Evolutionary conservation across 108 stramenopile species (phyloP), one percentile per base, ranked within the genome.

Genomic region (Fistulifera pelliculosa): DNA sequence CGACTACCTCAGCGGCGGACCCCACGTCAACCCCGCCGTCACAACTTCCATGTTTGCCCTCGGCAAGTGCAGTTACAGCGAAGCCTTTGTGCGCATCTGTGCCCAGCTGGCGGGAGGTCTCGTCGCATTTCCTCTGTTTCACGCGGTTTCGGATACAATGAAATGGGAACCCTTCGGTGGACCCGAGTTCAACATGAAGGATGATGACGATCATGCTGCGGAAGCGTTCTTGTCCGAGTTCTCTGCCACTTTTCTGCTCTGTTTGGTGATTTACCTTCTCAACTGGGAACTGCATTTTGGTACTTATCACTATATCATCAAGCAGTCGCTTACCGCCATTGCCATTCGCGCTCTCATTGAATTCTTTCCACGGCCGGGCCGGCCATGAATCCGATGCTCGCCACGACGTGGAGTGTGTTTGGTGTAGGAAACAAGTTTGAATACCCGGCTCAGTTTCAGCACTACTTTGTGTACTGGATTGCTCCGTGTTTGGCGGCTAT

Each of bases 381-480:
- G 8, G 80, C 88, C 35, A 90, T 94, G 56, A 94, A 94, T 60
- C 92, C 92, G 40, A 90, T 90, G 88, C 68, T 94, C 35, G 92
- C 76, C 27, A 90, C 92, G 17, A 64, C 65, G 10, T 87, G 85
- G 86, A 62, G 59, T 58, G 81, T 82, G 22, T 87, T 84, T 61
- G 79, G 71, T 12, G 69, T 69, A 22, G 80, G 74, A 1, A 61
- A 56, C 38, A 61, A 54, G 1, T 80, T 67, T 51, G 77, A 71
- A 52, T 76, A 68, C 31, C 86, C 90, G 4, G 39, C 28, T 23
- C 69, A 86, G 41, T 62, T 75, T 17, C 57, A 66, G 15, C 87
- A 90, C 54, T 87, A 87, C 68, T 79, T 93, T 52, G 80, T 84
- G 25, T 93, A 93, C 47, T 93, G 92, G 92, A 47, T 89, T 27